phyloP scores from a whole-genome alignment of 805 yeast species.

The Yamadazyma akitaensis region DNA sequence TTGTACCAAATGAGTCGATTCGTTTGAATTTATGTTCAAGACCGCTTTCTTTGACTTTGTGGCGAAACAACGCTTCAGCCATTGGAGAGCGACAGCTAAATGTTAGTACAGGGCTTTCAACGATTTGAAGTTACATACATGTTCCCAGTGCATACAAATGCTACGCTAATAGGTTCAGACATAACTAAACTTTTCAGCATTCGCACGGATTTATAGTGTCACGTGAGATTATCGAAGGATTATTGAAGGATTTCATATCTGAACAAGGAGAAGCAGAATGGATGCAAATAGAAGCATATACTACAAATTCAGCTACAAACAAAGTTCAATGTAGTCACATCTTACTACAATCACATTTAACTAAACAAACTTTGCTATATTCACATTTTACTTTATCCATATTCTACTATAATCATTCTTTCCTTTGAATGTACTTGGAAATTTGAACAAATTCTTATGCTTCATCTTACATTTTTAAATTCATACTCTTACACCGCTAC shows the following conservation, averaged over 20 bases:
- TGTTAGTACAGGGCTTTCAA: not conserved
- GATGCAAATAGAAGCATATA: no score
- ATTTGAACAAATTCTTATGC: no score
- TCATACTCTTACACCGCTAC: not conserved
- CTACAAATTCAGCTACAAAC: no score
- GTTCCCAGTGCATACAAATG: slow-evolving; percentile 89
- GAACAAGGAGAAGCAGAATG: no score
- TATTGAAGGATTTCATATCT: no score
- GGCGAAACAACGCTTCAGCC: slow-evolving; percentile 91
- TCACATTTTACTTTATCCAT: no score
- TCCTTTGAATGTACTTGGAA: no score
- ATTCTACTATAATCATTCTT: no score
- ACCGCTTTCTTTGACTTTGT: slow-evolving; percentile 54
- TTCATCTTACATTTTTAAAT: no score
- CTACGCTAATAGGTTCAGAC: slow-evolving; percentile 42
- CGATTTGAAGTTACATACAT: slow-evolving; percentile 47
- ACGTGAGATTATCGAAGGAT: not conserved
- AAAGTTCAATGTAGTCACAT: no score
- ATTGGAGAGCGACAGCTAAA: slow-evolving; percentile 88
- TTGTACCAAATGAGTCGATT: slow-evolving; percentile 88
- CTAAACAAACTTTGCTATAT: no score
- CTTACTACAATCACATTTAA: no score
- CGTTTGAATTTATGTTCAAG: slow-evolving; percentile 40
- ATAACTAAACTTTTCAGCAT: not conserved
- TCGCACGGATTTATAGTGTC: not conserved